A percentile compares a stretch with the other conserved stretches of the same genome.
Evolutionary conservation across 2,329 filamentous ascomycete genomes (phyloP).

Genomic region (Neonectria coccinea): DNA sequence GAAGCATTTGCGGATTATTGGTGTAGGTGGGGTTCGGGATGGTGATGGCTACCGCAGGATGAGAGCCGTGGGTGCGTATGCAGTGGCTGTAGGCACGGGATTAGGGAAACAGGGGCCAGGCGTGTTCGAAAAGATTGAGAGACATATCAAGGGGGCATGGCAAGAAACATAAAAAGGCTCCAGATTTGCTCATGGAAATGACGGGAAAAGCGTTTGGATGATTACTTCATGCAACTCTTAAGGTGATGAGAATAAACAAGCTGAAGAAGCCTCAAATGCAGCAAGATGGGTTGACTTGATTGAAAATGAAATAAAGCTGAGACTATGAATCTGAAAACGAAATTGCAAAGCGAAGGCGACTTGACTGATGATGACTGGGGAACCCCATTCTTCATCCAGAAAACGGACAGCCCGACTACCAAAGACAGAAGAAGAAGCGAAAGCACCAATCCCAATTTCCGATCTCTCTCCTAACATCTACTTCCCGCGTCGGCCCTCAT

Average conservation of each 20-base stretch:
- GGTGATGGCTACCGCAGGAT: slow-evolving; percentile 72
- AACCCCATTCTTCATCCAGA: background rate
- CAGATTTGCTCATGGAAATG: background rate
- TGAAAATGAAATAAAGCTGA: no score
- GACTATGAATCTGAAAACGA: no score
- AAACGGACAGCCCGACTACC: background rate
- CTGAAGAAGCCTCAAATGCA: no score
- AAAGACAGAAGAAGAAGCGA: background rate
- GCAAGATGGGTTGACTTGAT: no score
- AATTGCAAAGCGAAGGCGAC: background rate
- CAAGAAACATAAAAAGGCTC: slow-evolving; percentile 4
- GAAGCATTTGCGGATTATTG: slow-evolving; percentile 71
- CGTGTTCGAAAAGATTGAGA: slow-evolving; percentile 71
- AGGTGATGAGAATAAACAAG: background rate
- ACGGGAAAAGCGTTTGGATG: background rate
- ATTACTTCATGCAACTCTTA: background rate
- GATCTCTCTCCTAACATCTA: background rate
- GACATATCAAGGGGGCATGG: slow-evolving; percentile 39
- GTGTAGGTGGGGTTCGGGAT: slow-evolving; percentile 79
- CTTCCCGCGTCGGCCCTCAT: background rate
- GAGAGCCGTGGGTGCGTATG: slow-evolving; percentile 72
- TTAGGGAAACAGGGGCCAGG: slow-evolving; percentile 71
- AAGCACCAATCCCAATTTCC: background rate
- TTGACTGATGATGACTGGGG: no score
- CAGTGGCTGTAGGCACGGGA: slow-evolving; percentile 77